These are phyloP conservation scores for Scutellaria minor DNA, from an alignment of 257 asterid species.

Conservation along the genomic window DNA sequence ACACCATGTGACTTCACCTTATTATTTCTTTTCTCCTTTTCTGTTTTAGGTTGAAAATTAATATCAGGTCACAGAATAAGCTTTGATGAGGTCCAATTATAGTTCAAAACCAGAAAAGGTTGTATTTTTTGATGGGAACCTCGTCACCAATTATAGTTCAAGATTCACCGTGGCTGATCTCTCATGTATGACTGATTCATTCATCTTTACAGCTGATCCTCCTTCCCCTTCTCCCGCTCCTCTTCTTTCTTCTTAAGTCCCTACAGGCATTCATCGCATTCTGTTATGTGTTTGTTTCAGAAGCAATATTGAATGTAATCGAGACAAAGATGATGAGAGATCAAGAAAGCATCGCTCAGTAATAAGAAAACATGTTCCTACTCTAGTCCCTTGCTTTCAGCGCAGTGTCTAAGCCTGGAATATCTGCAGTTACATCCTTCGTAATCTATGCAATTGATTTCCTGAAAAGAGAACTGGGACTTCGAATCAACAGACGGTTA, in stretches of 20 bases:
- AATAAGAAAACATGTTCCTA: background rate
- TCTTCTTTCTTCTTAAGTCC: background rate
- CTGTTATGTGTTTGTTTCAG: background rate
- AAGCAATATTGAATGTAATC: background rate
- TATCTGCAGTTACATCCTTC: slow-evolving; percentile 2
- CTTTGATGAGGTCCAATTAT: slow-evolving; percentile 10
- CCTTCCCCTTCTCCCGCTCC: background rate
- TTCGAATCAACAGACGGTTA: background rate
- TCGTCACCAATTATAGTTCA: slow-evolving; percentile 29
- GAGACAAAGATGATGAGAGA: background rate
- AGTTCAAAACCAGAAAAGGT: too few species aligned
- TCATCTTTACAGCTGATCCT: slow-evolving; percentile 4
- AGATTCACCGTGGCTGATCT: slow-evolving; percentile 41
- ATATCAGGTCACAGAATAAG: background rate
- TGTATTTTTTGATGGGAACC: too few species aligned
- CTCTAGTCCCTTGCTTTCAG: background rate
- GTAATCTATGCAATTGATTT: background rate
- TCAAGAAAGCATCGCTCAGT: background rate
- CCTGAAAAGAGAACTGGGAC: background rate
- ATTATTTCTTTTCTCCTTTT: background rate
- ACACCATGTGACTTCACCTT: slow-evolving; percentile 17
- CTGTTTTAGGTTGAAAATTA: background rate
- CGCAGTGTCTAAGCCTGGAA: background rate
- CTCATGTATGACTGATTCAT: slow-evolving; percentile 41
- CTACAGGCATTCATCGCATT: slow-evolving; percentile 6